Evolutionary conservation across 139 green algal genomes (phyloP).

Genomic region (Choricystis sp.): DNA sequence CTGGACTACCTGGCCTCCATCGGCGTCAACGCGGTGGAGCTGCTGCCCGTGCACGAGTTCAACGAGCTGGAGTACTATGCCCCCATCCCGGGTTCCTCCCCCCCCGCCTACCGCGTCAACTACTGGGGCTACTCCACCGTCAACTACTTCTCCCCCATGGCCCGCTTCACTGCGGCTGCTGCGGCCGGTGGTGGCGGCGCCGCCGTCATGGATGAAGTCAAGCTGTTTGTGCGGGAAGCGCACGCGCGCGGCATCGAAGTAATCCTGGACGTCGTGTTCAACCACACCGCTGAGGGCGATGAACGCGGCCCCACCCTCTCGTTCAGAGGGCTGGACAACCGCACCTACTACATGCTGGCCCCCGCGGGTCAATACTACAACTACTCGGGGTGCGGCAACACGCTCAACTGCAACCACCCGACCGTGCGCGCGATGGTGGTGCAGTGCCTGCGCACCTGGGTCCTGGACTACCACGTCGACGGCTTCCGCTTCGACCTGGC

Average conservation of each 20-base stretch:
- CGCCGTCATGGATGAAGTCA: slow-evolving; percentile 77
- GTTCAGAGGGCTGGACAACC: slow-evolving; percentile 95
- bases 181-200: slow-evolving; percentile 14
- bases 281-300: slow-evolving; percentile 97
- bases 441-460: slow-evolving; percentile 90
- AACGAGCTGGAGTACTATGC: slow-evolving; percentile 97
- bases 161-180: slow-evolving; percentile 38
- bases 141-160: slow-evolving; percentile 90
- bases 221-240: slow-evolving; percentile 74
- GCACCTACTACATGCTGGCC: slow-evolving; percentile 95
- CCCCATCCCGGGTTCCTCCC: background rate
- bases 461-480: slow-evolving; percentile 77
- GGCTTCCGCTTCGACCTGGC: slow-evolving; percentile 92
- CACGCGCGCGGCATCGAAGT: slow-evolving; percentile 93
- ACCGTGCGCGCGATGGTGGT: slow-evolving; percentile 77
- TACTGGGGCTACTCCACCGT: slow-evolving; percentile 97
- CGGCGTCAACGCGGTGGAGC: slow-evolving; percentile 89
- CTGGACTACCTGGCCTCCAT: slow-evolving; percentile 83
- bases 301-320: slow-evolving; percentile 72
- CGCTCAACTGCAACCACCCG: slow-evolving; percentile 97
- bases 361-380: slow-evolving; percentile 92
- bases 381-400: slow-evolving; percentile 97
- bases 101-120: slow-evolving; percentile 59
- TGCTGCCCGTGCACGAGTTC: slow-evolving; percentile 91
- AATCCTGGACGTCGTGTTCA: slow-evolving; percentile 97